phyloP scores from a whole-genome alignment of 352 stramenopile genomes.

The Thalassiosira exigua region DNA sequence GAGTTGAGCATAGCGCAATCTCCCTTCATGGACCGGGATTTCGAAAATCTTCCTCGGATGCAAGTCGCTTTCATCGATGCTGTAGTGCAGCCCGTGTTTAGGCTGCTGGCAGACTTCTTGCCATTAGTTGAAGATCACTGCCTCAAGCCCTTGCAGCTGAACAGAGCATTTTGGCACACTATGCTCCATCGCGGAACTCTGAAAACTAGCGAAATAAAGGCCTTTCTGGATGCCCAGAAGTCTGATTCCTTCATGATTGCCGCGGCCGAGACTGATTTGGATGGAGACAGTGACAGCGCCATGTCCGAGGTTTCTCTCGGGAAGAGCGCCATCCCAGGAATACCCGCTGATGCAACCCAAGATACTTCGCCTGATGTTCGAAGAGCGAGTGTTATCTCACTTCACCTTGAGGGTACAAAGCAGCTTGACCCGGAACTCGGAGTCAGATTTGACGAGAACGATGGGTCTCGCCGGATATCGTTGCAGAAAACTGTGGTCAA shows the following conservation, averaged over 20 bases:
- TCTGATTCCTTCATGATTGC: constrained; percentile 28
- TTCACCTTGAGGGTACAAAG: constrained; percentile 17
- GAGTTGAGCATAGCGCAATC: constrained; percentile 88
- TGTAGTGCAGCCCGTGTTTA: constrained; percentile 66
- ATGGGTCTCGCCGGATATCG: constrained; percentile 1
- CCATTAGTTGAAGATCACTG: constrained; percentile 57
- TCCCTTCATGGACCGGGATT: constrained; percentile 93
- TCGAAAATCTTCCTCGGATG: constrained; percentile 84
- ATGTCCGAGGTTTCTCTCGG: constrained; percentile 14
- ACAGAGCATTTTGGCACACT: constrained; percentile 66
- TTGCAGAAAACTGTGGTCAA: constrained; percentile 34
- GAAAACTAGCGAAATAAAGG: constrained; percentile 55
- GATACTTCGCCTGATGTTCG: constrained; percentile 27
- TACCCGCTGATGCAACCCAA: constrained; percentile 59
- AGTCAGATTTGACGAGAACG: constrained; percentile 16
- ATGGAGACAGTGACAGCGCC: constrained; percentile 1
- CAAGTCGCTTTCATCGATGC: constrained; percentile 95
- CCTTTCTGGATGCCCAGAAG: constrained; percentile 44
- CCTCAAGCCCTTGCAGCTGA: constrained; percentile 59
- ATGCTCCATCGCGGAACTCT: constrained; percentile 51
- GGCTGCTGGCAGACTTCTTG: constrained; percentile 63
- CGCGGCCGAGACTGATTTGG: constrained; percentile 5
- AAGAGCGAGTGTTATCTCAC: constrained; percentile 53
- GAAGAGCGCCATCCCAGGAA: constrained; percentile 55
- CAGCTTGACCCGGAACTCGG: constrained; percentile 45